These are phyloP conservation scores for Pleurotus pulmonarius DNA, from an alignment of 768 basidiomycete genomes.

Conservation along the genomic window DNA sequence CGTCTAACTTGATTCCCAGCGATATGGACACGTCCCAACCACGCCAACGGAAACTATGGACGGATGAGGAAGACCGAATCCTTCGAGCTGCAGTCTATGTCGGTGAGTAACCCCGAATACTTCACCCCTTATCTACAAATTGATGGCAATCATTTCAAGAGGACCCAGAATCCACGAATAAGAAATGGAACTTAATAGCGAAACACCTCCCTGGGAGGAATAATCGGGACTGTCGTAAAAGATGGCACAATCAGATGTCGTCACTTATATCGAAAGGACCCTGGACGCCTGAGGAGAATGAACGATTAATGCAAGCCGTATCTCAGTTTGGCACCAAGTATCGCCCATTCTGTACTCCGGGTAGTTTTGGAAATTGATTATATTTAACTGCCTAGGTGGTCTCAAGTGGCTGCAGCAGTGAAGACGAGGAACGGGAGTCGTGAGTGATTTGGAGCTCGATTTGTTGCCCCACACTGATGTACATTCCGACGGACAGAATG, in stretches of 20 bases:
- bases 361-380: background rate
- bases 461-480: too few relatives aligned
- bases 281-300: background rate
- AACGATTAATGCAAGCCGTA: background rate
- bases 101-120: background rate
- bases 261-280: background rate
- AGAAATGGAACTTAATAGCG: background rate
- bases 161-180: background rate
- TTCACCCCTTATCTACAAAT: background rate
- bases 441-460: background rate
- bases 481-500: background rate
- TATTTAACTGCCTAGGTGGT: background rate
- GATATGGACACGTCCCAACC: background rate
- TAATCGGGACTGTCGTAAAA: background rate
- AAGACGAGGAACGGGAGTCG: background rate
- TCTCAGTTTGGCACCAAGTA: background rate
- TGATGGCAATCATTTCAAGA: background rate
- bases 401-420: background rate
- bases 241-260: background rate
- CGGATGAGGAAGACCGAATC: background rate
- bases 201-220: background rate
- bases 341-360: background rate
- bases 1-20: background rate
- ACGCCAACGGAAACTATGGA: background rate
- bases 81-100: background rate